Evolutionary conservation across 768 basidiomycete species (phyloP).

Genomic region (Podaxis rugospora): DNA sequence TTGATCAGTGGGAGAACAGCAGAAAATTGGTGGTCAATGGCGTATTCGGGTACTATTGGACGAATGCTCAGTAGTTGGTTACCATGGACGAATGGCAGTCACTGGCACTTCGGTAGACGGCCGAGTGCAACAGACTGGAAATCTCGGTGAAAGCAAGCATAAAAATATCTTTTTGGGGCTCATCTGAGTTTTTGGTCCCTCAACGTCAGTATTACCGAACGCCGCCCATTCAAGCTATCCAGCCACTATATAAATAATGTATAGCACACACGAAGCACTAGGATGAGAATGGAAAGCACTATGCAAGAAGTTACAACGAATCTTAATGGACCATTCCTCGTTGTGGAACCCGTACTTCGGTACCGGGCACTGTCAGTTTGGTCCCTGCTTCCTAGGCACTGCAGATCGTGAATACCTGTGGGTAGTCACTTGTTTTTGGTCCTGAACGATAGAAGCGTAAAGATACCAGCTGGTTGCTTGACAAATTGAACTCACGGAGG

Average conservation of each 20-base stretch:
- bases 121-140: background rate
- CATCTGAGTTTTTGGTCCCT: background rate
- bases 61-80: background rate
- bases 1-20: background rate
- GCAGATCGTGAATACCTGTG: background rate
- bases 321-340: background rate
- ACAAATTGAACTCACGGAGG: background rate
- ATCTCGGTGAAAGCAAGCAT: background rate
- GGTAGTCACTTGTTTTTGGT: background rate
- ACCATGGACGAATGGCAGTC: background rate
- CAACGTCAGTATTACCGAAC: background rate
- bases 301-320: background rate
- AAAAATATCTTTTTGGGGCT: background rate
- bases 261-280: background rate
- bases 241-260: background rate
- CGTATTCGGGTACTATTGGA: background rate
- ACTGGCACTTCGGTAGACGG: background rate
- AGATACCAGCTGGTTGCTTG: background rate
- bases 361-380: background rate
- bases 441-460: background rate
- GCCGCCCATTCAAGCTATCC: background rate
- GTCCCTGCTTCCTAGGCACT: background rate
- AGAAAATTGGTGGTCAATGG: background rate
- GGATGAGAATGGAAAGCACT: background rate
- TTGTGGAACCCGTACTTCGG: too few relatives aligned